Evolutionary conservation across 257 asterid genomes (phyloP).

Genomic region (Fraxinus anomala): DNA sequence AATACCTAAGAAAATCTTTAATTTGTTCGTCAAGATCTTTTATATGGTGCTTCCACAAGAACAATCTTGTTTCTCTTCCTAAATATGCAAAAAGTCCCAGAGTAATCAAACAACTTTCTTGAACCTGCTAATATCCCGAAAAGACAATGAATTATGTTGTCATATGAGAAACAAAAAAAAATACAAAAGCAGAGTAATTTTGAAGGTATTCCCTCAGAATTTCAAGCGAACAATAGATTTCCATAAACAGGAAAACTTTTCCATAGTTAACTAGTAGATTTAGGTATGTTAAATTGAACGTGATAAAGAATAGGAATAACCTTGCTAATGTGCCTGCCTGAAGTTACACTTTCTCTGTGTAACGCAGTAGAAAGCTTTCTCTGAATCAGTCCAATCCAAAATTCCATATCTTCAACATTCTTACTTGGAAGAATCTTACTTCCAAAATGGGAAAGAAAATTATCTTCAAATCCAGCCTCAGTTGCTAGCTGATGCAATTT

Average conservation of each 20-base stretch:
- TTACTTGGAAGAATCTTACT: slow-evolving; percentile 60
- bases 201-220: not conserved
- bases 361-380: slow-evolving; percentile 61
- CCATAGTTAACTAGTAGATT: not conserved
- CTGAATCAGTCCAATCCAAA: slow-evolving; percentile 78
- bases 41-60: slow-evolving; percentile 57
- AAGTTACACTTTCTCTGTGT: slow-evolving; percentile 64
- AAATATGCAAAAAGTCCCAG: slow-evolving; percentile 72
- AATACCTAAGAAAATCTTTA: slow-evolving; percentile 63
- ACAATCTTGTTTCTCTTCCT: slow-evolving; percentile 78
- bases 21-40: slow-evolving; percentile 65
- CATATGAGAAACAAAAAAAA: not conserved
- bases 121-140: slow-evolving; percentile 44
- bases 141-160: slow-evolving; percentile 1
- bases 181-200: not conserved
- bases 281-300: not conserved
- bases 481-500: slow-evolving; percentile 67
- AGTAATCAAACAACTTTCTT: slow-evolving; percentile 61
- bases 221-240: not conserved
- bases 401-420: slow-evolving; percentile 57
- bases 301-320: slow-evolving; percentile 35
- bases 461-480: slow-evolving; percentile 83
- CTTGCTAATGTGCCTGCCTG: slow-evolving; percentile 46
- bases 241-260: not conserved
- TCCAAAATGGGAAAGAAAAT: slow-evolving; percentile 65